Evolutionary conservation across 306 rosid species (phyloP), one percentile per base, ranked within the genome.

Genomic region (Datisca glomerata): DNA sequence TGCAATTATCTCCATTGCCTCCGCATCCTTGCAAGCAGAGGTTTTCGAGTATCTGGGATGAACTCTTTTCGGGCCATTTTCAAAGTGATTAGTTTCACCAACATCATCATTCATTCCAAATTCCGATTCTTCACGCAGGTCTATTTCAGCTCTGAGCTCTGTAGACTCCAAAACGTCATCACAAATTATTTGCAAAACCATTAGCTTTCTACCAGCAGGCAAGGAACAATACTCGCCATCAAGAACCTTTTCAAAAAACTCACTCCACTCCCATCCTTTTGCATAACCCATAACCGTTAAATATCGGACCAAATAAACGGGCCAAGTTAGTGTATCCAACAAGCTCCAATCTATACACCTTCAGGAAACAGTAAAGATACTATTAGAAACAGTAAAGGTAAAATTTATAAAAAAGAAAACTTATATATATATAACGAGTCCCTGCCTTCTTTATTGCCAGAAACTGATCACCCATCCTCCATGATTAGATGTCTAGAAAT

Each of bases 301-400:
- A 65, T 84, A 91, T 35, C 56, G 79, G 46, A 78, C 57, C 58
- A 75, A 46, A 69, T 70, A 91, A 50, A 64, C 81, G 24, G 98
- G 79, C 98, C 98, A 91, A 15, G 98, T 91, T 64, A 91, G 47
- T 23, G 75, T 36, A 69, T 91, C 98, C 2, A 91, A 76, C 65
- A 91, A 71, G 74, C 65, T 60, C 96, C 98, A 84, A 34, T 91
- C 93, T 18, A 59, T 55, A 71, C 69, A 71, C 81, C 98, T 89
- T 70, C 43, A 64, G 24, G 24, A 29, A 21, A 47, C 6, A 15
- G 21, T 10, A 22, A 33, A 47, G 54, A 39, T 38, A 21, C 17
- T 27, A 31, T 24, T 24, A 17, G 16, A 37, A 18, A 14, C 23
- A n/a, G n/a, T n/a, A n/a, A n/a, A n/a, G n/a, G n/a, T n/a, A n/a